phyloP scores from a whole-genome alignment of 108 stramenopile species.

The Heterococcus sp. region DNA sequence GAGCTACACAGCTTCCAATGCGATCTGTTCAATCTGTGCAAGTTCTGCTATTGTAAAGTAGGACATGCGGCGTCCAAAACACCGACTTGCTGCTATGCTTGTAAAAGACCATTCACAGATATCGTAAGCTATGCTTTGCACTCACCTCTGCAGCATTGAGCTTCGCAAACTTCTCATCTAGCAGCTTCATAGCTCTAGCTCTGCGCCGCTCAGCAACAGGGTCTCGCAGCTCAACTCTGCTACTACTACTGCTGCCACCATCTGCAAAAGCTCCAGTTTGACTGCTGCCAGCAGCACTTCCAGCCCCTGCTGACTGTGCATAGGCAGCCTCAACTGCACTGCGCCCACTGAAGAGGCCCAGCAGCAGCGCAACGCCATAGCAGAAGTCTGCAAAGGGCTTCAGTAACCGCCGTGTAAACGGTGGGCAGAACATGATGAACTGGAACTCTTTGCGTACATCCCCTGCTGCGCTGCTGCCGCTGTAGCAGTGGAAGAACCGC shows the following conservation, averaged over 20 bases:
- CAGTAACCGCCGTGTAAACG: neutral
- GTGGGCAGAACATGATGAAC: constrained; percentile 29
- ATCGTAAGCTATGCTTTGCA: too few relatives aligned
- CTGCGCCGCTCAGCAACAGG: constrained; percentile 31
- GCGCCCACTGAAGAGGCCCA: constrained; percentile 19
- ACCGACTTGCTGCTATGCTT: too few relatives aligned
- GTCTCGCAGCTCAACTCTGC: constrained; percentile 22
- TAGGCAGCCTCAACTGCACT: neutral
- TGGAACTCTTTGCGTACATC: constrained; percentile 12
- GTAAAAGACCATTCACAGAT: too few relatives aligned
- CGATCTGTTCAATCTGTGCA: too few relatives aligned
- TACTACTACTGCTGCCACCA: neutral
- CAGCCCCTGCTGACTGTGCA: neutral
- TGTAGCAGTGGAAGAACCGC: constrained; percentile 16
- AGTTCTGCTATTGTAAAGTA: too few relatives aligned
- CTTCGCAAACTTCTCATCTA: constrained; percentile 44
- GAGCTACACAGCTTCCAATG: too few relatives aligned
- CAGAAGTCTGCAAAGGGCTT: constrained; percentile 23
- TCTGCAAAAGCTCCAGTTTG: neutral
- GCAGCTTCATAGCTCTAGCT: constrained; percentile 39
- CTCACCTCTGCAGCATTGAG: constrained; percentile 14
- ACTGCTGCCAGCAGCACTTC: neutral
- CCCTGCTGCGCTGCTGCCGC: neutral
- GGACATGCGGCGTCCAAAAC: too few relatives aligned
- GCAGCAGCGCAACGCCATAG: constrained; percentile 37